Evolutionary conservation across 108 stramenopile genomes (phyloP), one percentile per base, ranked within the genome.

Genomic region (Aurantiochytrium sp.): DNA sequence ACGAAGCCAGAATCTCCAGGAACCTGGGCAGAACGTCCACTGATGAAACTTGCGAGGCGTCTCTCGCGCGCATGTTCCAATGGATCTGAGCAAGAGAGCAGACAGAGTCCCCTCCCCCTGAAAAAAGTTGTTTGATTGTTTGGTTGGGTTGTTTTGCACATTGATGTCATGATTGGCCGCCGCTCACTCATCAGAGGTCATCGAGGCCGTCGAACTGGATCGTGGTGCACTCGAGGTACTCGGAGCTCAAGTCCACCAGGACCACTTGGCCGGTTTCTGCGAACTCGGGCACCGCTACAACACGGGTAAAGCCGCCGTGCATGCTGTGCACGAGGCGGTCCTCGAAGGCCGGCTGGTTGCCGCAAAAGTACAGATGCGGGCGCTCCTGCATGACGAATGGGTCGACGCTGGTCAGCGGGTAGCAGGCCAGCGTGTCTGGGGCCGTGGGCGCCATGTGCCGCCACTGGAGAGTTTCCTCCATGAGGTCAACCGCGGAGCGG

Each of bases 401-500:
- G 54, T 93, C 93, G 4, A 45, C 89, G 24, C 69, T 45, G 22
- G 52, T 27, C 55, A 93, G 91, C 2, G 93, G 92, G 65, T 93
- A 93, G 91, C 91, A 90, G 12, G 92, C 89, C 22, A 93, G 69
- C 3, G 92, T 92, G 55, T 93, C 93, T n/a, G 93, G 93, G 17
- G 92, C 91, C 8, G 92, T 93, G 4, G 93, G 93, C 5, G 92
- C 92, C 36, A 92, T 37, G 53, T 92, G 92, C 52, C 91, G 86
- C 93, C 93, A 93, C 54, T 37, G 19, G 4, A 92, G 87, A 21
- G 85, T 91, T 53, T 89, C 34, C 68, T 91, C 92, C 55, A 93
- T 41, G 48, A 41, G 68, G 68, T 53, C 68, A 31, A 73, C n/a
- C 17, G 85, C 48, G 8, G 50, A 86, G 3, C 50, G 39, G 37